Percentiles rank a stretch among this genome's conserved stretches.
These are phyloP conservation scores for Sporothrix schenckii DNA, from an alignment of 2,329 filamentous ascomycete species.

Conservation along the genomic window DNA sequence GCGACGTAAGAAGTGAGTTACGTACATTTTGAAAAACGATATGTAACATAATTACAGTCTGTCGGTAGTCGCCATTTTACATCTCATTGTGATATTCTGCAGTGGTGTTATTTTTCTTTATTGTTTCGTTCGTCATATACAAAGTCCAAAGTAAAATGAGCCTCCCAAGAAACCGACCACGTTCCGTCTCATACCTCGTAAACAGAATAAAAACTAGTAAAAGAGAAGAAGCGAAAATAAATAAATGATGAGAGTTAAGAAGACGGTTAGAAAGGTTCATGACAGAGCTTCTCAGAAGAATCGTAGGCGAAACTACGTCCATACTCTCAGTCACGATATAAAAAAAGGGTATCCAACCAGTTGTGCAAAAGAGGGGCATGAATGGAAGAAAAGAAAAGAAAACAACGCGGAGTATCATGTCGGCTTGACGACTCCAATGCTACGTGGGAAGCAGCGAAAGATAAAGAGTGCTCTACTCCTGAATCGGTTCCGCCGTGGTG, in stretches of 20 bases:
- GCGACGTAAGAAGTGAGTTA: not conserved
- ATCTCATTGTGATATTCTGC: not conserved
- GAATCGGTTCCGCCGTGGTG: slow-evolving; percentile 30
- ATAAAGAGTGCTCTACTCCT: slow-evolving; percentile 31
- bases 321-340: not conserved
- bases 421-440: not conserved
- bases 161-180: not conserved
- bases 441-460: slow-evolving; percentile 15
- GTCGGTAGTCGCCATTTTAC: not conserved
- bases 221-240: slow-evolving; percentile 4
- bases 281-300: not conserved
- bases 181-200: not conserved
- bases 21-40: not conserved
- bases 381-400: not conserved
- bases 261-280: not conserved
- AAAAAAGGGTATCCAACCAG: slow-evolving; percentile 27
- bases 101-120: not conserved
- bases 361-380: slow-evolving; percentile 10
- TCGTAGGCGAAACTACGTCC: not conserved
- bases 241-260: not conserved
- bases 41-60: not conserved
- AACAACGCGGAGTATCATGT: not conserved
- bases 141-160: slow-evolving; percentile 11
- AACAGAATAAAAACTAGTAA: not conserved
- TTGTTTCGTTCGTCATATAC: slow-evolving; percentile 24